Evolutionary conservation across 1,284 basidiomycete species (phyloP).

Genomic region (Cutaneotrichosporon sp.): DNA sequence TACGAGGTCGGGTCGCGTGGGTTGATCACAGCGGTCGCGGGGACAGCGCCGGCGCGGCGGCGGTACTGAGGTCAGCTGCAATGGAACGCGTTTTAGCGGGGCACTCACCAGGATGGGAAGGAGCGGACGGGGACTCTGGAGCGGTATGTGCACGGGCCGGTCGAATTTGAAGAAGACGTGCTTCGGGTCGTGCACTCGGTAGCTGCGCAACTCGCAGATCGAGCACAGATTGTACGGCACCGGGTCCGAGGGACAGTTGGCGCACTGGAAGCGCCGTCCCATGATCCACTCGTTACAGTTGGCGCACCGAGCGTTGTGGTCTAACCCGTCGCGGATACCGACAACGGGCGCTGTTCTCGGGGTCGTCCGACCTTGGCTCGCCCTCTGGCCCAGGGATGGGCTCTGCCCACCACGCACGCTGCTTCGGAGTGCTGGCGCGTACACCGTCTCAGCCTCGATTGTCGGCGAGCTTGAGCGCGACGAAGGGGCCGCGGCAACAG

Average conservation of each 20-base stretch:
- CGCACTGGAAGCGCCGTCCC: slow-evolving; percentile 53
- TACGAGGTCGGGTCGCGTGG: slow-evolving; percentile 70
- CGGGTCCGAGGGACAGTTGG: slow-evolving; percentile 52
- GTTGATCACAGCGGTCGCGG: slow-evolving; percentile 58
- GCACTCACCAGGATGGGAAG: slow-evolving; percentile 63
- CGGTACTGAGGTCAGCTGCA: slow-evolving; percentile 57
- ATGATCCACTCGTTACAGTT: slow-evolving; percentile 52
- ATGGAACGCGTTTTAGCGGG: background rate
- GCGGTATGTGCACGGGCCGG: slow-evolving; percentile 67
- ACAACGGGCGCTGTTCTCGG: slow-evolving; percentile 2
- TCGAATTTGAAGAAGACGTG: slow-evolving; percentile 85
- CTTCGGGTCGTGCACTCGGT: slow-evolving; percentile 73
- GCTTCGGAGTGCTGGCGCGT: slow-evolving; percentile 26
- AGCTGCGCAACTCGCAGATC: slow-evolving; percentile 73
- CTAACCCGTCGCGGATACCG: slow-evolving; percentile 37
- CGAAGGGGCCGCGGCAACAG: slow-evolving; percentile 34
- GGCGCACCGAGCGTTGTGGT: slow-evolving; percentile 43
- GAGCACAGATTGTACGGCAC: slow-evolving; percentile 62
- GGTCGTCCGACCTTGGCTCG: background rate
- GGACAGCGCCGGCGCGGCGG: slow-evolving; percentile 62
- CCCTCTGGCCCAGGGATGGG: background rate
- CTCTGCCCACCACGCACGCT: background rate
- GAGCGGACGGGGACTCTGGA: slow-evolving; percentile 65
- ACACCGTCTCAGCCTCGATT: slow-evolving; percentile 50
- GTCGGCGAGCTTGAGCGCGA: slow-evolving; percentile 46